phyloP scores from a whole-genome alignment of 495 filamentous ascomycete species.

The Trichocladium antarcticum region DNA sequence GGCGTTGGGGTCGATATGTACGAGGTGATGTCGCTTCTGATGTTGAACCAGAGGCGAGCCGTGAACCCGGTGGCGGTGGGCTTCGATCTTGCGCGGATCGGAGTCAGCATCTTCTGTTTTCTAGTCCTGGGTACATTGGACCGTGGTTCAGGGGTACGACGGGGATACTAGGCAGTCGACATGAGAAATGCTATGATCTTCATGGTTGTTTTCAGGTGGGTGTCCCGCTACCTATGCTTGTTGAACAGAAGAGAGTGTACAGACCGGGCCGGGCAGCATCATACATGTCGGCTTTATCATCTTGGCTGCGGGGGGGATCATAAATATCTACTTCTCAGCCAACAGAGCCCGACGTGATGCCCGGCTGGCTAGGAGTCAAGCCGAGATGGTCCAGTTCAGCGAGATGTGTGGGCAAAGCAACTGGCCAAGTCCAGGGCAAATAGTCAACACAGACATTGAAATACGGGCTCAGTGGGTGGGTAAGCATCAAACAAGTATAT shows the following conservation, averaged over 20 bases:
- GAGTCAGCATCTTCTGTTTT: constrained; percentile 19
- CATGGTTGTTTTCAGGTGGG: constrained; percentile 23
- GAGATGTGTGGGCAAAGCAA: constrained; percentile 1
- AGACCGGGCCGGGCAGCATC: constrained; percentile 7
- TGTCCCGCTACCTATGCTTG: not conserved
- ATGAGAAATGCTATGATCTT: constrained; percentile 22
- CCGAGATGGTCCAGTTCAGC: constrained; percentile 17
- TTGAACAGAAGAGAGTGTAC: not conserved
- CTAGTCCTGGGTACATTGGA: constrained; percentile 13
- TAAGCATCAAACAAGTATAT: too few relatives aligned
- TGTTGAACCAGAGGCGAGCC: constrained; percentile 6
- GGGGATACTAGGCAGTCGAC: constrained; percentile 11
- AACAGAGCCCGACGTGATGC: not conserved
- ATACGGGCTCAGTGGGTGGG: not conserved
- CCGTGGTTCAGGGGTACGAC: not conserved
- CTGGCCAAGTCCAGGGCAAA: not conserved
- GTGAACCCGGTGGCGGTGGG: constrained; percentile 17
- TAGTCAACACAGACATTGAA: not conserved
- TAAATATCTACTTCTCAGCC: constrained; percentile 3
- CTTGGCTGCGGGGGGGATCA: constrained; percentile 11
- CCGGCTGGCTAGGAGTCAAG: constrained; percentile 8
- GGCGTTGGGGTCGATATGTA: constrained; percentile 11
- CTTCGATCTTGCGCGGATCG: constrained; percentile 15
- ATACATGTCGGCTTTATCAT: constrained; percentile 17
- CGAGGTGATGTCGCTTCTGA: constrained; percentile 16